Base-by-base conservation (phyloP, 441 rosid species). In the Mallotus japonicus region DNA sequence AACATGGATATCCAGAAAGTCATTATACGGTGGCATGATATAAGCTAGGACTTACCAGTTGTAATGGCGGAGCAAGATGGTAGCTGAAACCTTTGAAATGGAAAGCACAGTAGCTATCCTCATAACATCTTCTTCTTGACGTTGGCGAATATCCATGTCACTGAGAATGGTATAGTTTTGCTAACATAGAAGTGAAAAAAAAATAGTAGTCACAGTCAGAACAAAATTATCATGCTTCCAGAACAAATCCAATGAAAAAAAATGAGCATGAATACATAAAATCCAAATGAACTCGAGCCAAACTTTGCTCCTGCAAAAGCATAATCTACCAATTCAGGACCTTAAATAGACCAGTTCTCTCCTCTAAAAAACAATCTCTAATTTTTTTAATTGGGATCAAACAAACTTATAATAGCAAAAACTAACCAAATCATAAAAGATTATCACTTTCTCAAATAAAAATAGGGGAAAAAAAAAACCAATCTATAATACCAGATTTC, bases 21-120 rank as follows among this genome's bases (percentile, higher is more conserved):
- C 40, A 6, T 37, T 37, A 37, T 37, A 6, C 40, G 40, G 40
- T 37, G 6, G 40, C 40, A 37, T 37, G 40, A 37, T 5, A 37
- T 37, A 37, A 37, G 6, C 6, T 37, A 37, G 40, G 40, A 37
- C 5, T 78, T 83, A 95, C 99, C 99, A 95, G 81, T 87, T 86
- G 82, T 72, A 91, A 72, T 83, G 79, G 37, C 96, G 88, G 62
- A 95, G 97, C 64, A 95, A 78, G 69, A 85, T 77, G 67, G 82
- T 79, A 37, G 98, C 96, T 34, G 83, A 83, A 14, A 77, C 87
- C 77, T 75, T 82, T 17, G 87, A 73, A 78, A 95, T 89, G 37
- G 95, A 95, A 75, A 95, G 95, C 44, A 92, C 97, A 19, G 87
- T 80, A 3, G 95, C 83, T 70, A 95, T 88, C 69, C 87, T 84